Base-by-base conservation (phyloP, 768 basidiomycete genomes). In the Asterophora parasitica region DNA sequence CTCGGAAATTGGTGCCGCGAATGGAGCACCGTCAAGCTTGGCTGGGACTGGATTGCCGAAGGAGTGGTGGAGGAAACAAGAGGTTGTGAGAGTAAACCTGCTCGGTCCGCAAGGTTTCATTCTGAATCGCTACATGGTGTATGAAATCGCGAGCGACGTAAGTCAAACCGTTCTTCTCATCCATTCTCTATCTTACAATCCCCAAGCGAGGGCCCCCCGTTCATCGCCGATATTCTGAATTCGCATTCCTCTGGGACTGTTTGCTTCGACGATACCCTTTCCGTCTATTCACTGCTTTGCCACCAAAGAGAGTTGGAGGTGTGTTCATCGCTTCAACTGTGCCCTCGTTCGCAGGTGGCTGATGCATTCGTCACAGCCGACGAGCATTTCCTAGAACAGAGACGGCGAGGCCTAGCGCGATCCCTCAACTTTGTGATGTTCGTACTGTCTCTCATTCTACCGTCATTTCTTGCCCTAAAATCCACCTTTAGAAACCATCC, bases 291-390 rank as follows among this genome's bases (percentile, higher is more conserved):
- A 84, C 90, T 13, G 69, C 80, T 3, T 68, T 98, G 26, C 96
- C 96, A 12, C 96, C 96, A 0, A 98, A 98, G 65, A 79, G 92
- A 38, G 75, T 98, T 52, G 89, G 89, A 65, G 82, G 91, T 92
- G 57, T 72, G 89, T 74, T 17, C 5, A 30, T 32, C n/a, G 38
- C 35, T 45, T 57, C 17, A 48, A 56, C 50, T 41, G 34, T 47
- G 28, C 32, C 26, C 32, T 27, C 9, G 10, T 40, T 28, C 39
- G 40, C 12, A 31, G 47, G 58, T 50, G 28, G 49, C 40, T 46
- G 37, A 40, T 34, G 30, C 11, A 16, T 15, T 28, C 23, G 23
- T 23, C 12, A 20, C 55, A 87, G 89, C 88, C 30, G 96, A 98
- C 62, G 88, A 89, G 35, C 76, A 78, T 28, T 99, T 98, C 61